Conservation (phyloP, 768 basidiomycete genomes). For the Pleurotus platypus region DNA sequence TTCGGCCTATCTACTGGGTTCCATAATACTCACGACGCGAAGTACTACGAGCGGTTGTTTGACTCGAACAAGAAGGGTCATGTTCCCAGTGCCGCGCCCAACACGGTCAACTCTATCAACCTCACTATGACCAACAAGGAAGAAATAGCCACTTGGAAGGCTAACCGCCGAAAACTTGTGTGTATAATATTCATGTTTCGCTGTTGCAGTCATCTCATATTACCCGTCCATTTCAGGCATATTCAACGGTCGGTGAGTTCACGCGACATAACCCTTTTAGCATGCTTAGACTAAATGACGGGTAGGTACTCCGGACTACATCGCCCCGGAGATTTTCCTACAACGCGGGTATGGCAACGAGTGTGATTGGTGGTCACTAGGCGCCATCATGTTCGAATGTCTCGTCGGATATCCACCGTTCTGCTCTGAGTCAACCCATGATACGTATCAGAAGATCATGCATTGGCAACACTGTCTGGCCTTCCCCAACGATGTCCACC, state of each 20-base stretch:
- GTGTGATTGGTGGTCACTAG: constrained; percentile 99
- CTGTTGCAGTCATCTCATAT: constrained; percentile 1
- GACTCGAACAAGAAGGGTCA: constrained; percentile 57
- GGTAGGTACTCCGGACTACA: constrained; percentile 78
- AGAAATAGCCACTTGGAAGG: constrained; percentile 98
- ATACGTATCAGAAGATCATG: constrained; percentile 97
- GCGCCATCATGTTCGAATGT: constrained; percentile 98
- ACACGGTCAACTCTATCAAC: constrained; percentile 96
- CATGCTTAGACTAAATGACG: background rate
- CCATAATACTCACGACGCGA: constrained; percentile 95
- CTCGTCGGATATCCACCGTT: constrained; percentile 96
- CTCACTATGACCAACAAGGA: constrained; percentile 92
- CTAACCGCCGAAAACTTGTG: constrained; percentile 92
- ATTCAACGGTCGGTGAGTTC: constrained; percentile 81
- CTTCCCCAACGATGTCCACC: constrained; percentile 93
- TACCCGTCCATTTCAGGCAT: constrained; percentile 55
- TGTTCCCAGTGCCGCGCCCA: constrained; percentile 47
- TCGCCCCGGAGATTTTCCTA: constrained; percentile 94
- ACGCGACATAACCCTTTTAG: background rate
- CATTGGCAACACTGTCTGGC: constrained; percentile 85
- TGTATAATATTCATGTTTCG: constrained; percentile 15
- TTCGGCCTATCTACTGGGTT: constrained; percentile 99
- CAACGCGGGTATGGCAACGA: constrained; percentile 98
- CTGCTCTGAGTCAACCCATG: constrained; percentile 92
- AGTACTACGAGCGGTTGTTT: constrained; percentile 87